Conservation (phyloP, 2,329 filamentous ascomycete species). For the Hypoxylon sp. region DNA sequence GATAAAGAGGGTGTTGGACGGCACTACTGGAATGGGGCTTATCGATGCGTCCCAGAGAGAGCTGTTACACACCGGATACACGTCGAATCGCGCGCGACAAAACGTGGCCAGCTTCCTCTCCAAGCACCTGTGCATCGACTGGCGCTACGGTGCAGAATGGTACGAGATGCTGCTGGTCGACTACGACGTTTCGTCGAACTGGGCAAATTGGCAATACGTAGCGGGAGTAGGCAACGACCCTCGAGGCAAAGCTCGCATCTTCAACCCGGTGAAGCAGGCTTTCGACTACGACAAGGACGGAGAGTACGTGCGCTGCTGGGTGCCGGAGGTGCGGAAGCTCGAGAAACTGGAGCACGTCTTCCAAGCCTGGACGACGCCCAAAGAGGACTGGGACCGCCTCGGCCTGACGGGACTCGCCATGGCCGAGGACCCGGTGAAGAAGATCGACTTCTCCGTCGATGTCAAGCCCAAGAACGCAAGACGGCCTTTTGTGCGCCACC, state of each 20-base stretch:
- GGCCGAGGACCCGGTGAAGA: slow-evolving; percentile 71
- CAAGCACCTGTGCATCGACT: slow-evolving; percentile 78
- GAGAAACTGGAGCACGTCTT: slow-evolving; percentile 67
- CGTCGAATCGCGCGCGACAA: slow-evolving; percentile 77
- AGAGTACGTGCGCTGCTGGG: slow-evolving; percentile 75
- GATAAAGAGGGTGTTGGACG: slow-evolving; percentile 68
- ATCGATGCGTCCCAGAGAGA: slow-evolving; percentile 82
- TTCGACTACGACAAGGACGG: slow-evolving; percentile 78
- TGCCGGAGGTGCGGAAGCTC: slow-evolving; percentile 69
- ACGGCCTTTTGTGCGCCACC: slow-evolving; percentile 45
- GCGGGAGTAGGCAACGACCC: slow-evolving; percentile 83
- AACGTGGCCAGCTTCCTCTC: slow-evolving; percentile 79
- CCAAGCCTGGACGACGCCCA: slow-evolving; percentile 71
- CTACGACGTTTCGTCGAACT: slow-evolving; percentile 79
- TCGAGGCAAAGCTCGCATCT: slow-evolving; percentile 72
- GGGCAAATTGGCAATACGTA: slow-evolving; percentile 86
- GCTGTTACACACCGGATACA: slow-evolving; percentile 78
- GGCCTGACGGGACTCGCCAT: slow-evolving; percentile 67
- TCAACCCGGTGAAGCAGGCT: slow-evolving; percentile 83
- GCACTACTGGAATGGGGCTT: slow-evolving; percentile 76
- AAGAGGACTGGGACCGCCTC: slow-evolving; percentile 63
- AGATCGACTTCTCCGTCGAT: slow-evolving; percentile 69
- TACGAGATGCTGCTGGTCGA: slow-evolving; percentile 79
- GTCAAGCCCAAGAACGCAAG: slow-evolving; percentile 53
- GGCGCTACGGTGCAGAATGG: slow-evolving; percentile 83